These are phyloP conservation scores for Wickerhamiella sorbophila DNA, from an alignment of 805 yeast species.

Conservation along the genomic window DNA sequence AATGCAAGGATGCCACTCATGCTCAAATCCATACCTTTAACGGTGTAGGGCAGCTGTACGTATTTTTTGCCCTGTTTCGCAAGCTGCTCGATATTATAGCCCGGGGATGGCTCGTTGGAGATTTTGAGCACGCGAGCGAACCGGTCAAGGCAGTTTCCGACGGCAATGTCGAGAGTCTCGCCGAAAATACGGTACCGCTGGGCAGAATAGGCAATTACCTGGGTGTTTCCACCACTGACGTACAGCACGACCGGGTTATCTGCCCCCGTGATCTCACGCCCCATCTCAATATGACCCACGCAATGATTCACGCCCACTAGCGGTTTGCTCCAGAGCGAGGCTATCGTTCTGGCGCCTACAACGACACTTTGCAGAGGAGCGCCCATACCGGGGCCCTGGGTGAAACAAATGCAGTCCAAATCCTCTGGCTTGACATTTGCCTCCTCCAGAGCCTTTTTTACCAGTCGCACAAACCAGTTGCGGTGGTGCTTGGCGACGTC, in stretches of 20 bases:
- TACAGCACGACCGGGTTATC: constrained; percentile 92
- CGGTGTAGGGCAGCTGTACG: constrained; percentile 84
- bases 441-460: constrained; percentile 49
- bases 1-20: constrained; percentile 91
- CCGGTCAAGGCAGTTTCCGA: constrained; percentile 91
- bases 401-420: constrained; percentile 58
- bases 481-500: constrained; percentile 96
- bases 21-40: constrained; percentile 95
- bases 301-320: constrained; percentile 94
- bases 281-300: constrained; percentile 98
- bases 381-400: constrained; percentile 99
- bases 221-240: constrained; percentile 98
- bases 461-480: constrained; percentile 78
- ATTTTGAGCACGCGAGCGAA: constrained; percentile 85
- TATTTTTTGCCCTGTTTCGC: constrained; percentile 48
- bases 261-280: constrained; percentile 96
- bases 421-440: constrained; percentile 34
- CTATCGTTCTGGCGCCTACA: constrained; percentile 75
- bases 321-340: constrained; percentile 70
- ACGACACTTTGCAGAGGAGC: constrained; percentile 93
- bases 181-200: constrained; percentile 96
- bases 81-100: constrained; percentile 89
- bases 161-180: constrained; percentile 95
- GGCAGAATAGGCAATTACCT: constrained; percentile 89
- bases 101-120: constrained; percentile 91